phyloP scores from a whole-genome alignment of 345 rosid species.

The Angophora floribunda region DNA sequence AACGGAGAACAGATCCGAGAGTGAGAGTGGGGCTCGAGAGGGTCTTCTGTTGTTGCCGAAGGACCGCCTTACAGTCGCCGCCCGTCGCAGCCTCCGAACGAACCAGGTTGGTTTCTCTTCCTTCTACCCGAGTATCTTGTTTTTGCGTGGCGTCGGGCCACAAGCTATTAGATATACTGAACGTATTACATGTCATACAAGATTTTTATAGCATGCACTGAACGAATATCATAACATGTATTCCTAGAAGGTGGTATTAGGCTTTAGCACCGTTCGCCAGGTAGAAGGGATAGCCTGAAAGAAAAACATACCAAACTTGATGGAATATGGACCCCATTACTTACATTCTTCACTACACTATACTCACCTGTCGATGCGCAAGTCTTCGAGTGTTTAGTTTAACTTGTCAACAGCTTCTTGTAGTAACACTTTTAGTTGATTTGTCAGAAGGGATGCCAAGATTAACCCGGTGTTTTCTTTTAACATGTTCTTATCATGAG shows the following conservation, averaged over 20 bases:
- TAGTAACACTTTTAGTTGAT: conserved; percentile 32
- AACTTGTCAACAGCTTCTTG: conserved; percentile 57
- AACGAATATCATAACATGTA: neutral
- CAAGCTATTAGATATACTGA: neutral
- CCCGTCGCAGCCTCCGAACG: no score
- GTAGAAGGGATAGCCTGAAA: neutral
- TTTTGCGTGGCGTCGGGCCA: neutral
- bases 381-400: conserved; percentile 83
- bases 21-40: no score
- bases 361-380: conserved; percentile 85
- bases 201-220: neutral
- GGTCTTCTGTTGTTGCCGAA: no score
- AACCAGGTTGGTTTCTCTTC: no score
- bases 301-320: neutral
- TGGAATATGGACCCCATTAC: neutral
- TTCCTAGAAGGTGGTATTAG: neutral
- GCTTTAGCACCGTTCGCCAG: neutral
- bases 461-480: conserved; percentile 27
- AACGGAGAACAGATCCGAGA: no score
- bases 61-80: no score
- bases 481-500: conserved; percentile 10
- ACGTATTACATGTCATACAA: neutral
- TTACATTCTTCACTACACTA: neutral
- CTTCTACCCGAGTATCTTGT: no score
- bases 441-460: conserved; percentile 18